Evolutionary conservation across 257 asterid species (phyloP).

Genomic region (Jaltomata sinuosa): DNA sequence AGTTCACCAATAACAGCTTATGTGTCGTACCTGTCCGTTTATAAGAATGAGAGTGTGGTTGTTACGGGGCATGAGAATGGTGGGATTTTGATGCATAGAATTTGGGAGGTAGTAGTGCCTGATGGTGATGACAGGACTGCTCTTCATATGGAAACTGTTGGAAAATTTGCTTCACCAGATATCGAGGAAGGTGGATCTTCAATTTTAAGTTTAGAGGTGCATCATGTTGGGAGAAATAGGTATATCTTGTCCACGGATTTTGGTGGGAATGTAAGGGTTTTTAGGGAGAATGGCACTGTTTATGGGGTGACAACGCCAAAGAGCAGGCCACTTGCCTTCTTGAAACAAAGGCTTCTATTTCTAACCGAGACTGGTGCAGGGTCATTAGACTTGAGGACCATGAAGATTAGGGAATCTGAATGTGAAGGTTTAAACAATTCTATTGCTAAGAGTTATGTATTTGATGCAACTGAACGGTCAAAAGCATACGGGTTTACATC

Average conservation of each 20-base stretch:
- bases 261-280: conserved; percentile 51
- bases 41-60: conserved; percentile 75
- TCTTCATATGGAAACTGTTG: conserved; percentile 39
- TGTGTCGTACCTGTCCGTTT: conserved; percentile 49
- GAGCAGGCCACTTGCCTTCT: conserved; percentile 63
- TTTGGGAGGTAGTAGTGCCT: conserved; percentile 61
- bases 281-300: conserved; percentile 58
- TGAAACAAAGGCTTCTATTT: conserved; percentile 88
- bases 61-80: conserved; percentile 82
- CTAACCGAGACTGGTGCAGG: conserved; percentile 91
- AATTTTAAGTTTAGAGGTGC: conserved; percentile 56
- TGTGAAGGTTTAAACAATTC: conserved; percentile 87
- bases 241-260: conserved; percentile 51
- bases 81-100: conserved; percentile 48
- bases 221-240: conserved; percentile 75
- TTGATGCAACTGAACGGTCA: conserved; percentile 73
- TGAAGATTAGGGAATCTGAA: conserved; percentile 70
- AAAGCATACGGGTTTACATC: conserved; percentile 77
- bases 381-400: conserved; percentile 84
- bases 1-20: conserved; percentile 46
- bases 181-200: conserved; percentile 17
- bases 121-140: conserved; percentile 55
- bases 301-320: conserved; percentile 51
- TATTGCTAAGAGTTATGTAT: conserved; percentile 47
- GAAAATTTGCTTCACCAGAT: conserved; percentile 37